These are phyloP conservation scores for Hansenula lynferdii DNA, from an alignment of 1,139 yeast genomes.

Conservation along the genomic window DNA sequence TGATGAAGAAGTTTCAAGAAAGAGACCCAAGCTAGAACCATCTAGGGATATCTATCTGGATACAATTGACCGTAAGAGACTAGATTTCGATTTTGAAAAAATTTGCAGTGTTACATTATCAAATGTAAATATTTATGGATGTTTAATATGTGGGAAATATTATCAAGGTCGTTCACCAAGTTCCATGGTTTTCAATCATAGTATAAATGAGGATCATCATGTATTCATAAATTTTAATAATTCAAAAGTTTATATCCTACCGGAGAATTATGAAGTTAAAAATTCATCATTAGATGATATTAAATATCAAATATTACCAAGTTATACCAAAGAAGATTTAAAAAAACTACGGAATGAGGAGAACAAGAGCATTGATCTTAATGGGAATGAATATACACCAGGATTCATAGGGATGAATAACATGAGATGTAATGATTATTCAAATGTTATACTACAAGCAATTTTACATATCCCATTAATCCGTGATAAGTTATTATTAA, in stretches of 20 bases:
- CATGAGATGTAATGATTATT: slow-evolving; percentile 43
- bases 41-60: slow-evolving; percentile 37
- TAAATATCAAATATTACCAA: slow-evolving; percentile 47
- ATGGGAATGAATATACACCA: slow-evolving; percentile 42
- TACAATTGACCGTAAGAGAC: slow-evolving; percentile 45
- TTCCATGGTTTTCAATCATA: slow-evolving; percentile 66
- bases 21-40: neutral
- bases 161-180: slow-evolving; percentile 60
- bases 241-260: slow-evolving; percentile 49
- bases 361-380: slow-evolving; percentile 33
- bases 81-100: slow-evolving; percentile 71
- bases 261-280: slow-evolving; percentile 38
- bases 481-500: slow-evolving; percentile 44
- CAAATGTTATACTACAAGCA: slow-evolving; percentile 54
- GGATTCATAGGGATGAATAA: slow-evolving; percentile 67
- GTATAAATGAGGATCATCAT: slow-evolving; percentile 59
- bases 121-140: slow-evolving; percentile 60
- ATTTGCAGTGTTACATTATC: slow-evolving; percentile 62
- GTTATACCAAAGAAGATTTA: slow-evolving; percentile 35
- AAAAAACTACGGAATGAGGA: slow-evolving; percentile 22
- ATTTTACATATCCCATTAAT: slow-evolving; percentile 50
- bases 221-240: slow-evolving; percentile 53
- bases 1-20: neutral
- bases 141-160: slow-evolving; percentile 71
- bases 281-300: slow-evolving; percentile 45